Evolutionary conservation across 2,329 filamentous ascomycete genomes (phyloP).

Genomic region (Elsinoe ampelina): DNA sequence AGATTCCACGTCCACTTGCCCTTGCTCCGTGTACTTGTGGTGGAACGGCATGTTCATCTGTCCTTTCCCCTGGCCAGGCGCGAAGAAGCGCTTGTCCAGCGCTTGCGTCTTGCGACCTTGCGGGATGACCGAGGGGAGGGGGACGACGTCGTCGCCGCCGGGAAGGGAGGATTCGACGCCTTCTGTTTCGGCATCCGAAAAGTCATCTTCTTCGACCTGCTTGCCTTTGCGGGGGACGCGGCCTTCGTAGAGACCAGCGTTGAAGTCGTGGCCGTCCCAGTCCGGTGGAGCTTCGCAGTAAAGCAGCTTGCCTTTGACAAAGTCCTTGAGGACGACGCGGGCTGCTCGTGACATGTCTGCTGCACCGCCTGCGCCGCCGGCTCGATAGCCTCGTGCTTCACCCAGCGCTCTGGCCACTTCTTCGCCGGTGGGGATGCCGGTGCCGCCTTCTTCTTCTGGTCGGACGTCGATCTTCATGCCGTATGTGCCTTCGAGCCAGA

Average conservation of each 20-base stretch:
- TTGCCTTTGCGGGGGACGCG: constrained; percentile 76
- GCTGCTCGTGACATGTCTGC: constrained; percentile 91
- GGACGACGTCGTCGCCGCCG: constrained; percentile 40
- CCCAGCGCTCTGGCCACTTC: constrained; percentile 84
- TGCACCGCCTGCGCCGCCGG: constrained; percentile 69
- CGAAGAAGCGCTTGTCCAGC: constrained; percentile 88
- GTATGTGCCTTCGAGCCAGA: constrained; percentile 86
- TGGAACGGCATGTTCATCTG: constrained; percentile 75
- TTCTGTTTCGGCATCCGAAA: constrained; percentile 15
- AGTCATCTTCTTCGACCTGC: constrained; percentile 41
- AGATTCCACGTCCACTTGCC: constrained; percentile 33
- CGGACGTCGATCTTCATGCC: constrained; percentile 79
- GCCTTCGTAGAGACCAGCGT: constrained; percentile 76
- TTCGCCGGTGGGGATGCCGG: constrained; percentile 70
- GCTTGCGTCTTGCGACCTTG: constrained; percentile 64
- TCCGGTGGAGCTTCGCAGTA: constrained; percentile 83
- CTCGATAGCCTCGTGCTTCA: constrained; percentile 79
- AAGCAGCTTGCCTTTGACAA: constrained; percentile 89
- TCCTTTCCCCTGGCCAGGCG: constrained; percentile 48
- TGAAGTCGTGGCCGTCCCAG: constrained; percentile 66
- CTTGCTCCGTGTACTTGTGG: constrained; percentile 80
- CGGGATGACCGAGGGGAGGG: constrained; percentile 22
- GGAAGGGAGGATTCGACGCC: constrained; percentile 24
- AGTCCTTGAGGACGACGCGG: constrained; percentile 86
- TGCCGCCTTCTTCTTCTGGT: constrained; percentile 84